Evolutionary conservation across 306 rosid species (phyloP), one percentile per base, ranked within the genome.

Genomic region (Acacia melanoxylon): DNA sequence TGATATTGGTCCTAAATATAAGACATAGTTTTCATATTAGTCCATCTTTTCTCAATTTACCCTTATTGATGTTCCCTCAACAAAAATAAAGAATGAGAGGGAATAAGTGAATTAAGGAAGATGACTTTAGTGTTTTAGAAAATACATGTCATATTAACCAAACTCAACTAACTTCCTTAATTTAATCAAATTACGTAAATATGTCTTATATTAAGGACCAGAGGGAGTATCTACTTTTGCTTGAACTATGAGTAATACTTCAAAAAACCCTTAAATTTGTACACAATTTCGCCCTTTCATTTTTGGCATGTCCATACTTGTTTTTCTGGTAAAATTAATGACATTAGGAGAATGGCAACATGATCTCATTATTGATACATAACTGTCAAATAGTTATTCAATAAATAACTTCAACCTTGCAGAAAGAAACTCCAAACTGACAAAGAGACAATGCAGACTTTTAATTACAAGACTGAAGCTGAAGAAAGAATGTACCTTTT

Each of bases 401-500:
- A 14, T 12, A 62, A 62, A 25, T 25, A 25, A 12, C 8, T 62
- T 27, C 68, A 27, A 25, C 35, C 35, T 61, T 10, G 67, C 35
- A 25, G 17, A 24, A 22, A 61, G 33, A 25, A 61, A 61, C 4
- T 61, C 5, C 35, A 61, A 61, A 25, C 35, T 8, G 27, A 61
- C 67, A 24, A n/a, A n/a, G 67, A 61, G 70, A 45, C 10, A 31
- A 41, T 31, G 29, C 66, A 70, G 15, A 48, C 24, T 68, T 75
- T 74, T 10, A 58, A 41, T 42, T 62, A 51, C 5, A 74, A 51
- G 19, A 59, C 44, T 25, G 29, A 59, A 72, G 68, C 69, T 65
- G 42, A 73, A 61, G 42, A 83, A 78, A 20, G 49, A 78, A 37
- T 74, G 70, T 90, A 94, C 97, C 99, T 92, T 95, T 66, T 80